These are phyloP conservation scores for Thelonectria discophora DNA, from an alignment of 2,329 filamentous ascomycete species.

Conservation along the genomic window DNA sequence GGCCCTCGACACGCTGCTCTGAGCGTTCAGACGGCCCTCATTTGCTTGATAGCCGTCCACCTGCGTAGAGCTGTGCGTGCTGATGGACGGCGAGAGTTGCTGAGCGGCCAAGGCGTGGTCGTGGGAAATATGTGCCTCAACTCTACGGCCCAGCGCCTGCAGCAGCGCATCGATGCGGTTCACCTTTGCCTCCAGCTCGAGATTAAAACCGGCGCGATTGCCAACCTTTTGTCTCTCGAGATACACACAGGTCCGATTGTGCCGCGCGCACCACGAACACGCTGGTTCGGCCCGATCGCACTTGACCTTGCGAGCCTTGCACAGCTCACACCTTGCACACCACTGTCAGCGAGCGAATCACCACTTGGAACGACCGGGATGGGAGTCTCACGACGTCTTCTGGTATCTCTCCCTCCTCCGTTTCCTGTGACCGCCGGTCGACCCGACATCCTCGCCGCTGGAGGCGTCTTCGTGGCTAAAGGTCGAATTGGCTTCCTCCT, in stretches of 20 bases:
- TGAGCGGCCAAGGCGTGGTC: constrained; percentile 39
- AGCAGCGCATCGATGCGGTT: constrained; percentile 61
- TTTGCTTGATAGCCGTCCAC: constrained; percentile 40
- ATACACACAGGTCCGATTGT: constrained; percentile 73
- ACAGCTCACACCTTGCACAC: constrained; percentile 52
- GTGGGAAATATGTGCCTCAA: constrained; percentile 53
- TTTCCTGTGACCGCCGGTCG: constrained; percentile 46
- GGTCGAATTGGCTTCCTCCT: constrained; percentile 49
- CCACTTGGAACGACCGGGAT: constrained; percentile 11
- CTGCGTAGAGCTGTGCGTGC: constrained; percentile 47
- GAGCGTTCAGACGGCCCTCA: constrained; percentile 30
- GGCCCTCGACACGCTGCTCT: constrained; percentile 30
- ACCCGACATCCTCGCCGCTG: constrained; percentile 48
- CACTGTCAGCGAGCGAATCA: constrained; percentile 5
- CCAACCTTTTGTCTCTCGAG: constrained; percentile 77
- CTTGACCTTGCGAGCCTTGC: constrained; percentile 57
- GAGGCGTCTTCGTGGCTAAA: constrained; percentile 50
- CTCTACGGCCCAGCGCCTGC: constrained; percentile 53
- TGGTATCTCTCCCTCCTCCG: constrained; percentile 53
- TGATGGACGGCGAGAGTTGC: constrained; percentile 47
- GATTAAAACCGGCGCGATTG: constrained; percentile 67
- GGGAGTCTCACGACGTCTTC: constrained; percentile 54
- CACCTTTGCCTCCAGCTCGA: constrained; percentile 66
- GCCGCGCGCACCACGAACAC: constrained; percentile 77
- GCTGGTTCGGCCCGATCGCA: constrained; percentile 64